phyloP scores from a whole-genome alignment of 1,139 yeast species.

The Yamadazyma sp. region DNA sequence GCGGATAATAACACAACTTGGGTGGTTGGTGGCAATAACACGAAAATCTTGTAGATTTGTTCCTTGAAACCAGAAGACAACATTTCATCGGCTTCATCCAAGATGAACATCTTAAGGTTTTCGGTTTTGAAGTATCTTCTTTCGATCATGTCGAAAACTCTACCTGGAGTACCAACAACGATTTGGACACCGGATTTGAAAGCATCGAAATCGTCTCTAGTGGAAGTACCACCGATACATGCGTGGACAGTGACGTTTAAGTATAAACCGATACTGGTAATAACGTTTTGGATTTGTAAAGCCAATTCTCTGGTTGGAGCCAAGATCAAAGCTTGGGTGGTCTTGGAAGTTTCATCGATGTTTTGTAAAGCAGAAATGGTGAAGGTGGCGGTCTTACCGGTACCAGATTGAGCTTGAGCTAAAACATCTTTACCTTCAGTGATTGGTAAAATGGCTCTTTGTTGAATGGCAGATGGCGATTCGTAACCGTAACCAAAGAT shows the following conservation, averaged over 20 bases:
- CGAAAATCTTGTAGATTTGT: slow-evolving; percentile 96
- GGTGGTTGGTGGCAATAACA: slow-evolving; percentile 88
- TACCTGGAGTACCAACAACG: slow-evolving; percentile 99
- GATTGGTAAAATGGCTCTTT: slow-evolving; percentile 96
- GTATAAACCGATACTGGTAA: slow-evolving; percentile 89
- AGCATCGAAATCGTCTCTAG: slow-evolving; percentile 88
- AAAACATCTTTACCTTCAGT: slow-evolving; percentile 95
- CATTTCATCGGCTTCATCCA: slow-evolving; percentile 99
- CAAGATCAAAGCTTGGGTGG: slow-evolving; percentile 91
- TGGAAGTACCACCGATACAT: slow-evolving; percentile 97
- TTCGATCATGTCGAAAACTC: slow-evolving; percentile 96
- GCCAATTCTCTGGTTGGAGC: slow-evolving; percentile 99
- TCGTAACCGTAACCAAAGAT: slow-evolving; percentile 98
- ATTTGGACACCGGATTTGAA: slow-evolving; percentile 92
- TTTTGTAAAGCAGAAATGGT: slow-evolving; percentile 95
- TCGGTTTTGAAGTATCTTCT: slow-evolving; percentile 89
- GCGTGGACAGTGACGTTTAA: slow-evolving; percentile 95
- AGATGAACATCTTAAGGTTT: slow-evolving; percentile 91
- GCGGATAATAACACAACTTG: slow-evolving; percentile 97
- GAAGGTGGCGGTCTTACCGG: slow-evolving; percentile 99
- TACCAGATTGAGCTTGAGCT: slow-evolving; percentile 99
- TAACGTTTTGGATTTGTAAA: slow-evolving; percentile 95
- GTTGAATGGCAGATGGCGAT: slow-evolving; percentile 96
- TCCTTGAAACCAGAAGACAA: slow-evolving; percentile 95
- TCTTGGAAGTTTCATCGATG: slow-evolving; percentile 73